Percentiles rank a stretch among this genome's conserved stretches.
phyloP scores from a whole-genome alignment of 2,329 filamentous ascomycete genomes.

The Diaporthe sp. region DNA sequence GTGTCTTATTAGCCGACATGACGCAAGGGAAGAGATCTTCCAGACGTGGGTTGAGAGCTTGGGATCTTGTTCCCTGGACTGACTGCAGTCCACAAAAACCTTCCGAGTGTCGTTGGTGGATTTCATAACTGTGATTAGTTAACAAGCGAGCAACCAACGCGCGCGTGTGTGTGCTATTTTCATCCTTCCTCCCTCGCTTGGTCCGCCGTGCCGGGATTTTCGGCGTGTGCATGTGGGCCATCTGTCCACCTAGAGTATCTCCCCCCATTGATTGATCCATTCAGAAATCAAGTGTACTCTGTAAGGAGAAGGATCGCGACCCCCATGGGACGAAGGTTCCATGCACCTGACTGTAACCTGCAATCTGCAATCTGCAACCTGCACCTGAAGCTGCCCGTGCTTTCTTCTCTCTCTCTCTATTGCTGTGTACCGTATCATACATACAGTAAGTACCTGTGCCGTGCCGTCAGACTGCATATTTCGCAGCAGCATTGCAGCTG shows the following conservation, averaged over 20 bases:
- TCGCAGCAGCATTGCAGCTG: background rate
- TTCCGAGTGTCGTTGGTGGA: too few relatives aligned
- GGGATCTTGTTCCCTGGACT: constrained; percentile 8
- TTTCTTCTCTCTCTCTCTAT: too few relatives aligned
- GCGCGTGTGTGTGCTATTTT: constrained; percentile 39
- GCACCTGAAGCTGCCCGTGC: background rate
- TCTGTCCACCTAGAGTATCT: background rate
- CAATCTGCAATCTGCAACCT: background rate
- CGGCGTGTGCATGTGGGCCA: background rate
- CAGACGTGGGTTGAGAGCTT: background rate
- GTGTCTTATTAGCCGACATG: constrained; percentile 28
- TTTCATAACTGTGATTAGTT: background rate
- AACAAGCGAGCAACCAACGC: background rate
- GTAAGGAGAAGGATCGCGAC: constrained; percentile 16
- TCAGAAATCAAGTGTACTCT: background rate
- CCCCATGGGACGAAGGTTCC: constrained; percentile 6
- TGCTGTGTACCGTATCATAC: background rate
- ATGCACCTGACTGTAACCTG: background rate
- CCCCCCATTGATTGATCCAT: constrained; percentile 1
- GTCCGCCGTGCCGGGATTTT: constrained; percentile 25
- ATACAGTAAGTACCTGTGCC: too few relatives aligned
- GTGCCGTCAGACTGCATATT: background rate
- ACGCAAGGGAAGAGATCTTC: constrained; percentile 11
- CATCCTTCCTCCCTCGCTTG: constrained; percentile 35
- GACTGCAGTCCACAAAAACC: background rate